Percentiles rank a stretch among this genome's conserved stretches.
These are phyloP conservation scores for Nothophaeocryptopus gaeumannii DNA, from an alignment of 2,329 filamentous ascomycete genomes.

Conservation along the genomic window DNA sequence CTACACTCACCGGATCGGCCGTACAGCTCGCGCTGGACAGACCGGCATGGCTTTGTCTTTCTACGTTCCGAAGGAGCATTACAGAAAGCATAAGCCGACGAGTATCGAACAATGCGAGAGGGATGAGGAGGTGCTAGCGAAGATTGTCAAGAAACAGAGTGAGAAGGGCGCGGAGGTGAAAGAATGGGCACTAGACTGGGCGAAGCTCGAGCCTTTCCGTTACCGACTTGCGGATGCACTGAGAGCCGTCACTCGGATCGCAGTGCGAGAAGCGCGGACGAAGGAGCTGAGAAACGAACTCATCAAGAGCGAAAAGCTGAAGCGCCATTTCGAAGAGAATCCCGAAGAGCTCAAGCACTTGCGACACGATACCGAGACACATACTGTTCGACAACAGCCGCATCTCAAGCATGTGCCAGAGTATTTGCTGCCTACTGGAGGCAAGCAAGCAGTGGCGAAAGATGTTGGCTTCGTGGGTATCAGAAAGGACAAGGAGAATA, in stretches of 20 bases:
- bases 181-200: slow-evolving; percentile 92
- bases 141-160: slow-evolving; percentile 73
- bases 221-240: slow-evolving; percentile 94
- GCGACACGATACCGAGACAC: slow-evolving; percentile 83
- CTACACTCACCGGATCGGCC: slow-evolving; percentile 94
- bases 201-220: slow-evolving; percentile 86
- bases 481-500: slow-evolving; percentile 50
- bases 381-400: slow-evolving; percentile 77
- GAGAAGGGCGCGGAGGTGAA: slow-evolving; percentile 79
- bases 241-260: slow-evolving; percentile 82
- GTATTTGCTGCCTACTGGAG: slow-evolving; percentile 79
- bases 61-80: slow-evolving; percentile 76
- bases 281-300: slow-evolving; percentile 86
- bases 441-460: slow-evolving; percentile 60
- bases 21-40: slow-evolving; percentile 86
- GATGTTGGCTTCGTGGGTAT: slow-evolving; percentile 75
- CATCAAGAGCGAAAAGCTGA: slow-evolving; percentile 88
- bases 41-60: slow-evolving; percentile 96
- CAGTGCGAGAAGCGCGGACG: slow-evolving; percentile 83
- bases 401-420: slow-evolving; percentile 94
- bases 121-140: slow-evolving; percentile 79
- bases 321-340: slow-evolving; percentile 96
- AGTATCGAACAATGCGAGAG: slow-evolving; percentile 70
- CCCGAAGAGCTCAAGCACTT: slow-evolving; percentile 83
- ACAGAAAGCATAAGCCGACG: slow-evolving; percentile 86